phyloP scores from a whole-genome alignment of 1,139 yeast genomes.

The Pichia kudriavzevii region DNA sequence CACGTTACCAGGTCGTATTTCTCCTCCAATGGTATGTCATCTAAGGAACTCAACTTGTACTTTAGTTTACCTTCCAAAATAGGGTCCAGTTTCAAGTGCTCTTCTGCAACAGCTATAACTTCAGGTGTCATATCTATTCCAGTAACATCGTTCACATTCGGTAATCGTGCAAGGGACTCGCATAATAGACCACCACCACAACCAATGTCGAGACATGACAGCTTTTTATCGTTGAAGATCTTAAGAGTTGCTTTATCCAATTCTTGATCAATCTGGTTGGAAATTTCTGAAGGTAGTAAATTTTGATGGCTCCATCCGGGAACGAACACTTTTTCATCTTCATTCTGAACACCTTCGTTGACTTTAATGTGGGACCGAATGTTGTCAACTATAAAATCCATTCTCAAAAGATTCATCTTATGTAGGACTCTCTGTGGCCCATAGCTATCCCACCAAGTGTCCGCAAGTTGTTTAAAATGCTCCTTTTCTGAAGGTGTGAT shows the following conservation, averaged over 20 bases:
- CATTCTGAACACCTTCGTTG: conserved; percentile 34
- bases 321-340: conserved; percentile 51
- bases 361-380: conserved; percentile 41
- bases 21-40: conserved; percentile 40
- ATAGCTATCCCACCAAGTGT: conserved; percentile 92
- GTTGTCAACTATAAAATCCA: conserved; percentile 74
- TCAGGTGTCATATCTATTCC: conserved; percentile 85
- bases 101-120: conserved; percentile 71
- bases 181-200: conserved; percentile 95
- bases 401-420: conserved; percentile 82
- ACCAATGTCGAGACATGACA: conserved; percentile 76
- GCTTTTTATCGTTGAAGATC: conserved; percentile 31
- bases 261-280: conserved; percentile 40
- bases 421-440: conserved; percentile 93
- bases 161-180: conserved; percentile 78
- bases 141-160: conserved; percentile 51
- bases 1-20: conserved; percentile 73
- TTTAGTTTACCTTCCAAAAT: conserved; percentile 36
- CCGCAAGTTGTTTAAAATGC: conserved; percentile 81
- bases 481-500: conserved; percentile 43
- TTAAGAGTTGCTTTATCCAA: conserved; percentile 39
- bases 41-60: conserved; percentile 58
- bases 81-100: conserved; percentile 66
- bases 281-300: conserved; percentile 52
- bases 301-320: conserved; percentile 68